Evolutionary conservation across 805 yeast genomes (phyloP).

Genomic region (Lipomyces anomalus): DNA sequence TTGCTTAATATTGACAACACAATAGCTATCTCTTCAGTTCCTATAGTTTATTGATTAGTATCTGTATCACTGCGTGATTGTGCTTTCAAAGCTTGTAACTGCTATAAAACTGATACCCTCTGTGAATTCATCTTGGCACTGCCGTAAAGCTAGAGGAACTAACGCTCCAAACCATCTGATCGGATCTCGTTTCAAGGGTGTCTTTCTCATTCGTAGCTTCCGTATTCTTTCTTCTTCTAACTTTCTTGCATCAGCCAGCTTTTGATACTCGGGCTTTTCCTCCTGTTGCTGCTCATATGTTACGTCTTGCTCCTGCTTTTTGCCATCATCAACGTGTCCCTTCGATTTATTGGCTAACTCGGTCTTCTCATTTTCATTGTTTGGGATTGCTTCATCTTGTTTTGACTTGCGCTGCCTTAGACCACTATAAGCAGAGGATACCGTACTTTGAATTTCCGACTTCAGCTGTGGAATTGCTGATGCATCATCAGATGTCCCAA

Average conservation of each 20-base stretch:
- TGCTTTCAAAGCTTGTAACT: not conserved
- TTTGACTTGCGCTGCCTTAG: no score
- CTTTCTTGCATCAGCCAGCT: not conserved
- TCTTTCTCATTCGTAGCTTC: conserved; percentile 4
- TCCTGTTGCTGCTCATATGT: conserved; percentile 3
- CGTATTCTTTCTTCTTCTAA: not conserved
- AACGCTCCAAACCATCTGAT: conserved; percentile 46
- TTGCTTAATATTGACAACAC: conserved; percentile 6
- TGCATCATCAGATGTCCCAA: not conserved
- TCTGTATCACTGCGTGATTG: not conserved
- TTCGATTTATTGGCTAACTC: not conserved
- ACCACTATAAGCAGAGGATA: no score
- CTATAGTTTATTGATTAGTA: not conserved
- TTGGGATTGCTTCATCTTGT: no score
- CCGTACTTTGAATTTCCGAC: no score
- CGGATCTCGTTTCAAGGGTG: conserved; percentile 32
- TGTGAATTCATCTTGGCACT: conserved; percentile 38
- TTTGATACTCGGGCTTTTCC: no score
- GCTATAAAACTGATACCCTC: conserved; percentile 15
- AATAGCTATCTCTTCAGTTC: conserved; percentile 5
- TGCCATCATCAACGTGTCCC: not conserved
- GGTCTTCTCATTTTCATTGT: no score
- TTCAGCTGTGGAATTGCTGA: no score
- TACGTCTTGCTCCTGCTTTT: not conserved
- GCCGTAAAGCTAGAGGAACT: conserved; percentile 40